Conservation (phyloP, 2,329 filamentous ascomycete genomes). For the Passalora sequoiae region DNA sequence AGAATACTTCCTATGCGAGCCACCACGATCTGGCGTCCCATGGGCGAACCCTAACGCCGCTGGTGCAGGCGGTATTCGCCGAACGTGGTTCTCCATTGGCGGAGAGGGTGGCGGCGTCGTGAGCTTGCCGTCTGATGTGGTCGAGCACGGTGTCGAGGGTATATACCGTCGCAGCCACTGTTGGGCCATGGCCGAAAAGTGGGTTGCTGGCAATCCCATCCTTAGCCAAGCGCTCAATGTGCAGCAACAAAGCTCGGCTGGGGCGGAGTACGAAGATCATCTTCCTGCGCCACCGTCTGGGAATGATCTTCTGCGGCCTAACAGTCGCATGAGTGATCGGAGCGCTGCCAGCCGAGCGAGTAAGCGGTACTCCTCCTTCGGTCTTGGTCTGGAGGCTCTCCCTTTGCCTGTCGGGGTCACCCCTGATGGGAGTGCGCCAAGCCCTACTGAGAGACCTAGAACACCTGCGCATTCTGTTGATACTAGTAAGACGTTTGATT, state of each 20-base stretch:
- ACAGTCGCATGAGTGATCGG: conserved; percentile 17
- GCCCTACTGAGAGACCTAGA: conserved; percentile 24
- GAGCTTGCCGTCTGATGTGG: conserved; percentile 57
- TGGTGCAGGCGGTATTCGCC: conserved; percentile 25
- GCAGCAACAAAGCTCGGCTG: conserved; percentile 13
- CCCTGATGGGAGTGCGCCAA: conserved; percentile 30
- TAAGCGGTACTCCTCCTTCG: conserved; percentile 42
- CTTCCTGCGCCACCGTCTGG: conserved; percentile 21
- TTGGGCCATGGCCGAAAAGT: conserved; percentile 60
- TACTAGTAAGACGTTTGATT: conserved; percentile 46
- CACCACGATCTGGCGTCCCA: conserved; percentile 65
- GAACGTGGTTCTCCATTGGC: conserved; percentile 66
- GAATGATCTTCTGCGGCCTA: conserved; percentile 15
- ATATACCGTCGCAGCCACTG: conserved; percentile 65
- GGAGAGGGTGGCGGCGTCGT: conserved; percentile 61
- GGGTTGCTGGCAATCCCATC: conserved; percentile 46
- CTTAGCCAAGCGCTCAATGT: conserved; percentile 29
- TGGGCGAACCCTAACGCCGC: conserved; percentile 61
- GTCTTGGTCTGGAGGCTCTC: conserved; percentile 44
- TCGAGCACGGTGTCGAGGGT: conserved; percentile 62
- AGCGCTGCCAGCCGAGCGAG: conserved; percentile 13
- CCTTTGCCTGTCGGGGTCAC: conserved; percentile 42
- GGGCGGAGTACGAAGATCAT: conserved; percentile 11
- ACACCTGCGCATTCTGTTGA: conserved; percentile 31
- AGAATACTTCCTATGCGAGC: conserved; percentile 77